phyloP scores from a whole-genome alignment of 2,329 filamentous ascomycete species.

The Talaromyces pinophilus region DNA sequence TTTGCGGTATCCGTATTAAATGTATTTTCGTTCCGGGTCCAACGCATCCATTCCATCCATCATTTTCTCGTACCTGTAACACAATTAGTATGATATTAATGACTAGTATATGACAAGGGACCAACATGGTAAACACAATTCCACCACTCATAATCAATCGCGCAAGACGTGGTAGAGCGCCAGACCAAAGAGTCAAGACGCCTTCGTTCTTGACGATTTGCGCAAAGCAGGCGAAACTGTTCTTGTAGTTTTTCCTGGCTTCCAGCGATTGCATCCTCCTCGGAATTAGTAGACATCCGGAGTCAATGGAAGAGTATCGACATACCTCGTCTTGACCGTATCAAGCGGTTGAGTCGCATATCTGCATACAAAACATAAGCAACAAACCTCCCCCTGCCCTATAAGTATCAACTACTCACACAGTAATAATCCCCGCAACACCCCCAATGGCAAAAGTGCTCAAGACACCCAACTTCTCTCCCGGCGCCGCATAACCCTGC shows the following conservation, averaged over 20 bases:
- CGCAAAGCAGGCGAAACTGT: constrained; percentile 78
- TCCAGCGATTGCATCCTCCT: constrained; percentile 91
- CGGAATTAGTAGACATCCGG: constrained; percentile 24
- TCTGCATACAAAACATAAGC: constrained; percentile 30
- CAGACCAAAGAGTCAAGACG: constrained; percentile 88
- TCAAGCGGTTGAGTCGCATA: constrained; percentile 71
- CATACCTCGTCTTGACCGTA: constrained; percentile 81
- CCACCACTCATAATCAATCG: constrained; percentile 87
- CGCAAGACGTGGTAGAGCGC: constrained; percentile 80
- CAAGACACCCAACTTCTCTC: constrained; percentile 85
- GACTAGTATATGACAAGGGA: background rate
- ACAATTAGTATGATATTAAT: background rate
- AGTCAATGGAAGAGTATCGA: background rate
- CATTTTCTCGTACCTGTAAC: constrained; percentile 77
- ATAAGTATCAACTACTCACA: constrained; percentile 56
- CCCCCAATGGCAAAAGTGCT: constrained; percentile 92
- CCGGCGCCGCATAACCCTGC: constrained; percentile 86
- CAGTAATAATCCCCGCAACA: constrained; percentile 85
- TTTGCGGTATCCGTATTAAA: constrained; percentile 51
- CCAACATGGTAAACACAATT: constrained; percentile 92
- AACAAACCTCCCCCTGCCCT: background rate
- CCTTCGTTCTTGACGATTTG: constrained; percentile 89
- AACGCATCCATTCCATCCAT: constrained; percentile 80
- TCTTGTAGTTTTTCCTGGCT: constrained; percentile 76
- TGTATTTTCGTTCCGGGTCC: constrained; percentile 81